Conservation (phyloP, 2,329 filamentous ascomycete species). For the Colletotrichum spinosum region DNA sequence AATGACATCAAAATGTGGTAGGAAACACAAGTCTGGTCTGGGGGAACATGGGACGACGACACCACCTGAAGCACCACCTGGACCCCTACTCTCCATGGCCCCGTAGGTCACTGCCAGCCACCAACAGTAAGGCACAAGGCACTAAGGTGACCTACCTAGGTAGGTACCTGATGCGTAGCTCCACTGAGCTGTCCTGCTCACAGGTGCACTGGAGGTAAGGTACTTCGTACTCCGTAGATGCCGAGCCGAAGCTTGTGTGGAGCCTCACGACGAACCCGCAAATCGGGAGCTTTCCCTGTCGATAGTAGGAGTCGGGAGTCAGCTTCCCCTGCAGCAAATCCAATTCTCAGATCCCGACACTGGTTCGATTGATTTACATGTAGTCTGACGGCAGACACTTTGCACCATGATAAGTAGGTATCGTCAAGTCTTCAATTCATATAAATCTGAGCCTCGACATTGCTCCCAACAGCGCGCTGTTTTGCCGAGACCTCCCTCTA, state of each 20-base stretch:
- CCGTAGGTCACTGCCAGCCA: not conserved
- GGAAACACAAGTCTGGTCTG: not conserved
- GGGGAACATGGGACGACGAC: constrained; percentile 9
- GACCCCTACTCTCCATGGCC: not conserved
- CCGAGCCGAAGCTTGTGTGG: not conserved
- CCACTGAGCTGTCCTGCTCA: too few species aligned
- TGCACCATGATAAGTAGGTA: not conserved
- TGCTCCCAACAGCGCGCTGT: constrained; percentile 23
- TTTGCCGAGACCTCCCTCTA: not conserved
- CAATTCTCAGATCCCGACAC: not conserved
- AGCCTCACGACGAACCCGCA: not conserved
- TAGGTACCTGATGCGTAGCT: too few species aligned
- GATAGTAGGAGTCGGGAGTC: not conserved
- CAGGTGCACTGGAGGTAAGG: too few species aligned
- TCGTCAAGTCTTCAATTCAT: constrained; percentile 25
- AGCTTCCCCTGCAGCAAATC: constrained; percentile 19
- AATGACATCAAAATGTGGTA: constrained; percentile 19
- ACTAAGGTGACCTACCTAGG: too few species aligned
- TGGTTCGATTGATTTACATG: not conserved
- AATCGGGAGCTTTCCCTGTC: constrained; percentile 9
- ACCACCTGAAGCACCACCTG: too few species aligned
- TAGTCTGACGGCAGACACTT: too few species aligned
- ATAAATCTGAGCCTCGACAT: not conserved
- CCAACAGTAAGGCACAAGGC: too few species aligned
- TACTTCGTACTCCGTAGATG: too few species aligned